Base-by-base conservation (phyloP, 352 stramenopile species). In the Phytophthora idaei region DNA sequence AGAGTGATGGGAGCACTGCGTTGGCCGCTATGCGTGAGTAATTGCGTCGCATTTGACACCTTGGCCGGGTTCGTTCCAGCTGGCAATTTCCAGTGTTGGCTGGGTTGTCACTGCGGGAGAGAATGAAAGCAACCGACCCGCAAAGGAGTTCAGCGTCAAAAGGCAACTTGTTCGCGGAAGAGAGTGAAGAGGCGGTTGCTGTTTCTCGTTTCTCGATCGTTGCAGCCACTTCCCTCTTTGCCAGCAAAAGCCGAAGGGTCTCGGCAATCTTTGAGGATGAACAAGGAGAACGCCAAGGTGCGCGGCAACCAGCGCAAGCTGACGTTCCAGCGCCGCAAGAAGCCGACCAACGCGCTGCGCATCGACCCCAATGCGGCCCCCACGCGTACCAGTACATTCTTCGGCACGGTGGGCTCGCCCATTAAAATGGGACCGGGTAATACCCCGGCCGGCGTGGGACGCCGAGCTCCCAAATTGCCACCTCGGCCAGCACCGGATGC, bases 391-490 rank as follows among this genome's bases (percentile, higher is more conserved):
- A 88, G 68, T 62, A 73, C 71, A 11, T 92, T 92, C 67, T 92
- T 92, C 57, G 83, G 81, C 25, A 90, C 83, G 0, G 80, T 90
- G 29, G 83, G 83, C 3, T 90, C 79, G 36, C 83, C 83, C 27
- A 90, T 92, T 50, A 89, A 89, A 60, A 89, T 90, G 79, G 74
- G 69, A 9, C 56, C 67, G 10, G 60, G 61, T 28, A 70, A 67
- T 44, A 52, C 57, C 25, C 58, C 61, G 34, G 55, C 64, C 3
- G 65, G 32, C n/a, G 52, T 70, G 25, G 57, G 59, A 7, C 51
- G 52, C 17, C 59, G 57, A 10, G 52, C 17, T 1, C 55, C 60
- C 3, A 74, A 77, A 42, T 29, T 67, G 49, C 58, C 54, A 15
- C 60, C 51, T 2, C 61, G 54, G 21, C 63, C 44, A 5, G 64